These are phyloP conservation scores for Hyaloperonospora brassicae DNA, from an alignment of 352 stramenopile species.

Conservation along the genomic window DNA sequence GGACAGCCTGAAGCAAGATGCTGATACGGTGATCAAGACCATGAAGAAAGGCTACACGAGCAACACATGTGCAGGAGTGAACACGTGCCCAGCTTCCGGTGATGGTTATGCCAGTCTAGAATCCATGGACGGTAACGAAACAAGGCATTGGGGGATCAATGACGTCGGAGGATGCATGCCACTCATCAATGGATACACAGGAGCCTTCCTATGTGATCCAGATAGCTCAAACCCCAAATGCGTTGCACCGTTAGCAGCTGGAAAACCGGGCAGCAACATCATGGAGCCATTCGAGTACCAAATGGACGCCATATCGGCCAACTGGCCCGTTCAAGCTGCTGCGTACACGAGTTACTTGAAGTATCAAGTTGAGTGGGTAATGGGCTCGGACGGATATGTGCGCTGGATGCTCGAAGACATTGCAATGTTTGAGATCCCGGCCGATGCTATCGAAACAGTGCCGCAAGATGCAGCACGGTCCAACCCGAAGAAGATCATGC, in stretches of 20 bases:
- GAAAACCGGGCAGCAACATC: constrained; percentile 10
- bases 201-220: constrained; percentile 39
- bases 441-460: constrained; percentile 33
- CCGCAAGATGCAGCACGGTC: constrained; percentile 25
- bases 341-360: constrained; percentile 55
- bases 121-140: constrained; percentile 33
- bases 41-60: constrained; percentile 31
- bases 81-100: constrained; percentile 37
- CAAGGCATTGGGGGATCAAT: constrained; percentile 48
- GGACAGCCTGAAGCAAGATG: constrained; percentile 22
- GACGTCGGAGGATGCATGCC: constrained; percentile 43
- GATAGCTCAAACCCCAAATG: constrained; percentile 21
- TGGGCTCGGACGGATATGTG: constrained; percentile 15
- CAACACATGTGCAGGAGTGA: constrained; percentile 39
- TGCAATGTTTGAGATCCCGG: constrained; percentile 50
- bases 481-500: constrained; percentile 51
- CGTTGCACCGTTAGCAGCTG: constrained; percentile 17
- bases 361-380: constrained; percentile 60
- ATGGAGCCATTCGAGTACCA: constrained; percentile 46
- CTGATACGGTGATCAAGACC: constrained; percentile 25
- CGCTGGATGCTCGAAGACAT: constrained; percentile 34
- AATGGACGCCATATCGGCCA: constrained; percentile 88
- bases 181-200: constrained; percentile 42
- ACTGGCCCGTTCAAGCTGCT: constrained; percentile 66
- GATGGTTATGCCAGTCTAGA: constrained; percentile 36